These are phyloP conservation scores for Parmelia sp. DNA, from an alignment of 495 filamentous ascomycete genomes.

Conservation along the genomic window DNA sequence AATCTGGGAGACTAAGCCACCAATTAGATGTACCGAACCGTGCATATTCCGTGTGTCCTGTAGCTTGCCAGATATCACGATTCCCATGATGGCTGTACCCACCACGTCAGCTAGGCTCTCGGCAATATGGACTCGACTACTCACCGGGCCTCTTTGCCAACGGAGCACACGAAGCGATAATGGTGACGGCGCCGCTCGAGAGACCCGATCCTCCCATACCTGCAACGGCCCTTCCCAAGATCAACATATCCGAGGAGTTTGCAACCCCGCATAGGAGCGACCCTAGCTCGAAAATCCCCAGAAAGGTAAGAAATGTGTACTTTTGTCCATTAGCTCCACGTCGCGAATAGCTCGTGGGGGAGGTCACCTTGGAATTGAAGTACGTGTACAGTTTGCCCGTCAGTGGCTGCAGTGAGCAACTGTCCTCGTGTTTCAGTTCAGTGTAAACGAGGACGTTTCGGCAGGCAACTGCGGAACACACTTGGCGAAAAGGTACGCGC, in stretches of 20 bases:
- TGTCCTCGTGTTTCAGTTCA: constrained; percentile 18
- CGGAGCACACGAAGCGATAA: constrained; percentile 43
- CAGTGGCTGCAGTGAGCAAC: constrained; percentile 41
- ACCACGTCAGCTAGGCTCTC: not conserved
- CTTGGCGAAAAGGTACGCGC: constrained; percentile 40
- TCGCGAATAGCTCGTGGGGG: not conserved
- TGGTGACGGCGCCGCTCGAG: constrained; percentile 47
- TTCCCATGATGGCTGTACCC: constrained; percentile 29
- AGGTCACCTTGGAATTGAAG: constrained; percentile 38
- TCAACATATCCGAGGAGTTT: constrained; percentile 39
- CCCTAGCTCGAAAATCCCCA: constrained; percentile 40
- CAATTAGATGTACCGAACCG: not conserved
- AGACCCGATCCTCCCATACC: constrained; percentile 42
- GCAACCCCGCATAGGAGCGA: constrained; percentile 42
- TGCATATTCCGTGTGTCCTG: too few relatives aligned
- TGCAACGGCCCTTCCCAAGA: constrained; percentile 41
- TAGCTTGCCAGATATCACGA: constrained; percentile 28
- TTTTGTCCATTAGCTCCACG: constrained; percentile 16
- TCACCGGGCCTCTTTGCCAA: constrained; percentile 38
- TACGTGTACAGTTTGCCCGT: constrained; percentile 44
- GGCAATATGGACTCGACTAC: not conserved
- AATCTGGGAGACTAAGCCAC: constrained; percentile 28
- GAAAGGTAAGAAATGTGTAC: constrained; percentile 35
- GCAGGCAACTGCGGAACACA: constrained; percentile 14
- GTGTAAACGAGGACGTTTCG: too few relatives aligned